phyloP scores from a whole-genome alignment of 768 basidiomycete species.

The Pulveroboletus sp. region DNA sequence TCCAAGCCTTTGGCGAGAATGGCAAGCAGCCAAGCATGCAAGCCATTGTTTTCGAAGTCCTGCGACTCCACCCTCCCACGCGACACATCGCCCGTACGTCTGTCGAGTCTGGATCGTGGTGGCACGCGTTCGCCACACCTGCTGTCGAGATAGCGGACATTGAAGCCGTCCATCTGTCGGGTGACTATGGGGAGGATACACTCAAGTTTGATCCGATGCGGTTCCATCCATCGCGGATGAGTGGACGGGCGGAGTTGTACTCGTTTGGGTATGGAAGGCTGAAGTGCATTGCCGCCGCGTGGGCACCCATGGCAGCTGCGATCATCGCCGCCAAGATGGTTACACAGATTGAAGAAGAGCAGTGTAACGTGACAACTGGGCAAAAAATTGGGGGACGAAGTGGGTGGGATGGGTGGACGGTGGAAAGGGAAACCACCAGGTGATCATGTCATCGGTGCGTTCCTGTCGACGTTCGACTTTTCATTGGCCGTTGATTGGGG shows the following conservation, averaged over 20 bases:
- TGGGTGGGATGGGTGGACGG: conserved; percentile 46
- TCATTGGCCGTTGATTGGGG: background rate
- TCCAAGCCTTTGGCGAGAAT: conserved; percentile 13
- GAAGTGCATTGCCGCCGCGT: conserved; percentile 40
- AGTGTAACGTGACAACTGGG: conserved; percentile 16
- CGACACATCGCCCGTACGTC: conserved; percentile 20
- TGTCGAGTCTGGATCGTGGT: conserved; percentile 2
- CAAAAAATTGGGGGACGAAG: conserved; percentile 36
- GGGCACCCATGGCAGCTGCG: conserved; percentile 56
- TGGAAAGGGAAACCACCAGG: background rate
- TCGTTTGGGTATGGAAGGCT: conserved; percentile 44
- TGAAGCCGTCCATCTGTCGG: conserved; percentile 15
- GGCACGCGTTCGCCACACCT: conserved; percentile 8
- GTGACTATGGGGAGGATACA: conserved; percentile 30
- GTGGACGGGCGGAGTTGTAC: conserved; percentile 23
- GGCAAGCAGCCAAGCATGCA: conserved; percentile 17
- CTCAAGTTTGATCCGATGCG: conserved; percentile 42
- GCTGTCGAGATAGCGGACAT: conserved; percentile 23
- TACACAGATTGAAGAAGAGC: conserved; percentile 24
- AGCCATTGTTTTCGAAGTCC: conserved; percentile 24
- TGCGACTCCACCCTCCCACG: conserved; percentile 28
- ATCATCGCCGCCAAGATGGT: conserved; percentile 43
- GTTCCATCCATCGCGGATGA: conserved; percentile 28
- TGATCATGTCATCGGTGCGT: background rate
- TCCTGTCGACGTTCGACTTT: background rate